These are phyloP conservation scores for Tricladium varicosporioides DNA, from an alignment of 2,329 filamentous ascomycete species.

Conservation along the genomic window DNA sequence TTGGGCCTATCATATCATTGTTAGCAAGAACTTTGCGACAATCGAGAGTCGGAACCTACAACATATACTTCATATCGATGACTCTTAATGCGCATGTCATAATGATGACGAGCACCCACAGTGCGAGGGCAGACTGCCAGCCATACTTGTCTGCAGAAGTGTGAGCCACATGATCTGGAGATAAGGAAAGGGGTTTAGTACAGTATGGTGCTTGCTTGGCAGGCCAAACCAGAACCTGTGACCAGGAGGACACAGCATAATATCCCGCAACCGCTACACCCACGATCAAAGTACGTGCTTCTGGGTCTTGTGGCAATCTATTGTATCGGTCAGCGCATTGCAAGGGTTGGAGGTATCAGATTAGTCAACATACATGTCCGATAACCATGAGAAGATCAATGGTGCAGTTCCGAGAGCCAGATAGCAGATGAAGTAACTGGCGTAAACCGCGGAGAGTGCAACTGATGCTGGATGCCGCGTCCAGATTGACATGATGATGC, in stretches of 20 bases:
- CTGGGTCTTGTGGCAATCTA: conserved; percentile 47
- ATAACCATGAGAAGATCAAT: conserved; percentile 51
- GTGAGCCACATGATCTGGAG: neutral
- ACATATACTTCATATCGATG: conserved; percentile 43
- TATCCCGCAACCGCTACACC: conserved; percentile 48
- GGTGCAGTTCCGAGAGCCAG: conserved; percentile 49
- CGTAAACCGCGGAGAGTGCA: conserved; percentile 46
- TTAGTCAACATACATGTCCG: conserved; percentile 39
- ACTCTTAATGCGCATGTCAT: conserved; percentile 44
- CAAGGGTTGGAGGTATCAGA: no score
- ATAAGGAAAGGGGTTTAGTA: conserved; percentile 16
- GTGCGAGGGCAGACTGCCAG: conserved; percentile 46
- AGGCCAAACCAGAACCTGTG: conserved; percentile 51
- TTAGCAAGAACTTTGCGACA: neutral
- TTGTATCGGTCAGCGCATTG: conserved; percentile 31
- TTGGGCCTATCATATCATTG: neutral
- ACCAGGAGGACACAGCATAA: conserved; percentile 51
- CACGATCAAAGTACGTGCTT: conserved; percentile 47
- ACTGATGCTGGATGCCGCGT: conserved; percentile 43
- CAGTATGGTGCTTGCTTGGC: conserved; percentile 49
- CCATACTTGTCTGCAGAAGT: conserved; percentile 40
- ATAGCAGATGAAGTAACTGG: conserved; percentile 50
- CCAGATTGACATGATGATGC: conserved; percentile 54
- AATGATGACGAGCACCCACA: conserved; percentile 44
- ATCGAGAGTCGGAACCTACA: conserved; percentile 16